Evolutionary conservation across 768 basidiomycete genomes (phyloP).

Genomic region (Pleurotus cornucopiae): DNA sequence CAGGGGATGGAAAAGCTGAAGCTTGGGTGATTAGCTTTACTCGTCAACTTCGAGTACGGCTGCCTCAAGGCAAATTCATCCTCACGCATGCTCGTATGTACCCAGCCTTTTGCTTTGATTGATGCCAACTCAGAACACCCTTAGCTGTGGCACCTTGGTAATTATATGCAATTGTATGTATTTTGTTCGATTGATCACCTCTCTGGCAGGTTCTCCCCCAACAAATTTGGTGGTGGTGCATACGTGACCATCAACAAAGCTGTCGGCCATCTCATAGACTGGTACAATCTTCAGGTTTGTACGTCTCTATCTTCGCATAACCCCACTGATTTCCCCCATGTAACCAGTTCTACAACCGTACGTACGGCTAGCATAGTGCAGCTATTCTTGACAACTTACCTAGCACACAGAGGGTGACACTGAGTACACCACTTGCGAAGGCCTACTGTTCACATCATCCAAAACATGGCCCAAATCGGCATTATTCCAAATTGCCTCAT

Average conservation of each 20-base stretch:
- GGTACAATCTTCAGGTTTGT: conserved; percentile 54
- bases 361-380: conserved; percentile 11
- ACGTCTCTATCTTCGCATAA: conserved; percentile 19
- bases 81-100: conserved; percentile 52
- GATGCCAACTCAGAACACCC: background rate
- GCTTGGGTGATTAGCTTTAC: conserved; percentile 57
- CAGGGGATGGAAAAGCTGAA: conserved; percentile 49
- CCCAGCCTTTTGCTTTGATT: background rate
- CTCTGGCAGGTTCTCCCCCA: conserved; percentile 35
- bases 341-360: conserved; percentile 40
- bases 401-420: conserved; percentile 46
- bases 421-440: conserved; percentile 64
- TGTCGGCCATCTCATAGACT: conserved; percentile 62
- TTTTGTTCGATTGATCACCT: no score
- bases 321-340: background rate
- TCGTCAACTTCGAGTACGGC: conserved; percentile 39
- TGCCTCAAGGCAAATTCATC: conserved; percentile 46
- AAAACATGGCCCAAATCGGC: conserved; percentile 59
- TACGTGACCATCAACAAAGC: conserved; percentile 49
- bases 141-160: conserved; percentile 48
- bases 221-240: conserved; percentile 41
- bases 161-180: background rate
- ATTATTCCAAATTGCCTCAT: conserved; percentile 53
- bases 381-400: background rate
- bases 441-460: conserved; percentile 56